Evolutionary conservation across 2,329 filamentous ascomycete genomes (phyloP).

Genomic region (Pestalotiopsis sp.): DNA sequence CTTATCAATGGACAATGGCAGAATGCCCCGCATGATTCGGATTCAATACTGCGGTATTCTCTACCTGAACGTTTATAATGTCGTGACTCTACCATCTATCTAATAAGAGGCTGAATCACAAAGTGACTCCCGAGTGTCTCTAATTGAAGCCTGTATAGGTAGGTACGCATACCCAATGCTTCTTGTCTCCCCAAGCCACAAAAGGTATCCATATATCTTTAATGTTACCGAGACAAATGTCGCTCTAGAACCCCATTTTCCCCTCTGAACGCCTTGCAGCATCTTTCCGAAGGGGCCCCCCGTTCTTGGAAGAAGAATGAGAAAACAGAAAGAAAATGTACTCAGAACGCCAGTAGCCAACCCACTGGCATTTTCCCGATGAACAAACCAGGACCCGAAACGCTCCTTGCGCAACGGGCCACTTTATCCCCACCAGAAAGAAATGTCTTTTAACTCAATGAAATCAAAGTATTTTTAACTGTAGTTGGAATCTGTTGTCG

Average conservation of each 20-base stretch:
- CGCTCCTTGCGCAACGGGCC: neutral
- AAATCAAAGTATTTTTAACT: slow-evolving; percentile 14
- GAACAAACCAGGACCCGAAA: neutral
- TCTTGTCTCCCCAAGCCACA: slow-evolving; percentile 16
- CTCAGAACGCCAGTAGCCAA: neutral
- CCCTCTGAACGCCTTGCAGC: neutral
- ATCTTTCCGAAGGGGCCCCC: neutral
- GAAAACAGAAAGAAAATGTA: neutral
- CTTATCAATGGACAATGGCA: no score
- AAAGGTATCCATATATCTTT: slow-evolving; percentile 26
- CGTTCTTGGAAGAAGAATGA: neutral
- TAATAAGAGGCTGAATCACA: neutral
- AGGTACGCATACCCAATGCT: slow-evolving; percentile 7
- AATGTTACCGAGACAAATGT: neutral
- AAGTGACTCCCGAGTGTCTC: neutral
- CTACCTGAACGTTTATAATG: neutral
- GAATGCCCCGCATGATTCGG: neutral
- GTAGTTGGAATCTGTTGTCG: slow-evolving; percentile 12
- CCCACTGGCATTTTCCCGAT: neutral
- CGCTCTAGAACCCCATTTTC: neutral
- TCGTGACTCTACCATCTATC: neutral
- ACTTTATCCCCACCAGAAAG: slow-evolving; percentile 18
- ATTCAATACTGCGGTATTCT: neutral
- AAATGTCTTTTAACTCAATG: slow-evolving; percentile 20
- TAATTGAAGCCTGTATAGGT: neutral